Percentiles rank a stretch among this genome's conserved stretches.
Conservation (phyloP, 139 green algal species). For the Pleodorina starrii region DNA sequence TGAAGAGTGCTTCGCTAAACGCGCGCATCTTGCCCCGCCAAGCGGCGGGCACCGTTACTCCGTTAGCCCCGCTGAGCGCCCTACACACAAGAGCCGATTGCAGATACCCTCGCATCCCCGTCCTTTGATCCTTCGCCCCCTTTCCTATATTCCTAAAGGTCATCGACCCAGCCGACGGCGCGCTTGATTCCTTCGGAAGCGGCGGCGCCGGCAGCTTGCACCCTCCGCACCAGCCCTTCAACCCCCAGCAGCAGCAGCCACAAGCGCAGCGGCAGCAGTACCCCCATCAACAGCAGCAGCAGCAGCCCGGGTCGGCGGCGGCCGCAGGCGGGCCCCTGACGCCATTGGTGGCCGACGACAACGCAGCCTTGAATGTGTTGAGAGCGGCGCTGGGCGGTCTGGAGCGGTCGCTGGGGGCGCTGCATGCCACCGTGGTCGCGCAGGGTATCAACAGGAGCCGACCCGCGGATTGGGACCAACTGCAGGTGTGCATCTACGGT, state of each 20-base stretch:
- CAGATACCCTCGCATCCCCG: too few species aligned
- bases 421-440: not conserved
- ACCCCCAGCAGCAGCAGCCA: not conserved
- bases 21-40: too few species aligned
- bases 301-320: not conserved
- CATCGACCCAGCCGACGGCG: not conserved
- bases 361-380: constrained; percentile 1
- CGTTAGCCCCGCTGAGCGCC: too few species aligned
- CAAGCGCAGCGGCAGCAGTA: not conserved
- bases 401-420: constrained; percentile 13
- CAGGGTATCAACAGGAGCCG: not conserved
- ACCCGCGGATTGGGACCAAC: not conserved
- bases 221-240: not conserved
- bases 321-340: not conserved
- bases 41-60: too few species aligned
- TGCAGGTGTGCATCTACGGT: constrained; percentile 7
- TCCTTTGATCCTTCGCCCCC: too few species aligned
- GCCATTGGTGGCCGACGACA: not conserved
- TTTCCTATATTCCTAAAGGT: too few species aligned
- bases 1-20: too few species aligned
- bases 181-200: not conserved
- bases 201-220: not conserved
- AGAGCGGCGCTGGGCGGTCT: not conserved
- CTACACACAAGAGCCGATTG: too few species aligned
- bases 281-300: too few species aligned